Evolutionary conservation across 768 basidiomycete species (phyloP), one percentile per base, ranked within the genome.

Genomic region (Tulasnella calospora): DNA sequence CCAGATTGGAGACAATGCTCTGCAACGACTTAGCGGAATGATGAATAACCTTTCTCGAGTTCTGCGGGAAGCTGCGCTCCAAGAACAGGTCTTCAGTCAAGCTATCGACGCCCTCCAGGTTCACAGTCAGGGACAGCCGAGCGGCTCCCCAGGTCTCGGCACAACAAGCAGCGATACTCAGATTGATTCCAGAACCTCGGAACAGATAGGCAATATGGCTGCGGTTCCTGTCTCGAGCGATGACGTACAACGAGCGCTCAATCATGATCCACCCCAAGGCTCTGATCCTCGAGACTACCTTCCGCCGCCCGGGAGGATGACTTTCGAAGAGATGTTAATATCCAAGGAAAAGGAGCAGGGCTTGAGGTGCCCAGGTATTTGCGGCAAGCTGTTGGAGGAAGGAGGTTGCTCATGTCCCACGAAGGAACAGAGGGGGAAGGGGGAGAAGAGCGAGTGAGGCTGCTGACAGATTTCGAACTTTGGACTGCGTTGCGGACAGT

Each of bases 301-400:
- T 33, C 73, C 73, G 17, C 73, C 73, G 10, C 30, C 41, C 2
- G 73, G 73, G 21, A 51, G 17, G 41, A 23, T 44, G 41, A 74
- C 40, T 8, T 74, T 74, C 73, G 73, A 46, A 40, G 73, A 74
- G 73, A 74, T 74, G 73, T 5, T 74, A 4, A 30, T n/a, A 33
- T 33, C 19, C 23, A 44, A 35, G 73, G 73, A 74, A 35, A 51
- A 46, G 10, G 44, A 74, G 44, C 44, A 44, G 19, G 73, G 73
- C 15, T 40, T 74, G n/a, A n/a, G 73, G 21, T 74, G 73, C 44
- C 73, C 61, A 67, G 61, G 73, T n/a, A 19, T 35, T 15, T 74
- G 73, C 44, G 17, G 30, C 23, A 21, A 44, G 27, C 23, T 74
- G 8, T 51, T 74, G 44, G 44, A 44, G 17, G 51, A 35, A 23